These are phyloP conservation scores for Phyllosticta paracitricarpa DNA, from an alignment of 2,329 filamentous ascomycete species.

Conservation along the genomic window DNA sequence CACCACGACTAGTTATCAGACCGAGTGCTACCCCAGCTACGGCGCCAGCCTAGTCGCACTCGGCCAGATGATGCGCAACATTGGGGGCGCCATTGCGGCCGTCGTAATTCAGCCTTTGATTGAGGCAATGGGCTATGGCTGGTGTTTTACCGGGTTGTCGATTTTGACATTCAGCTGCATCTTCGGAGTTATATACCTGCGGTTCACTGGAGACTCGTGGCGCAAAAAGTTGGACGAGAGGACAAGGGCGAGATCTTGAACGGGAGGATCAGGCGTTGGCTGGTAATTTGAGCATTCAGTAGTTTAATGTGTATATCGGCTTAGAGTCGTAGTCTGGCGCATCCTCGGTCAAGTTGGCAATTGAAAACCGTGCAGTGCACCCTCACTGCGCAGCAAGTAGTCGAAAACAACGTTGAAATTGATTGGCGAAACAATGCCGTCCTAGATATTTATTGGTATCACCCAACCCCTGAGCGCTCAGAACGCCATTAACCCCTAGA, in stretches of 20 bases:
- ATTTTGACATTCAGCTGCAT: constrained; percentile 20
- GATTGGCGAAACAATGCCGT: neutral
- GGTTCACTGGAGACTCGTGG: neutral
- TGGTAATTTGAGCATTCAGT: neutral
- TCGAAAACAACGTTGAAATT: neutral
- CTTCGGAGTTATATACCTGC: constrained; percentile 5
- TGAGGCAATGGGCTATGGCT: constrained; percentile 28
- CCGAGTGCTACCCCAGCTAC: constrained; percentile 30
- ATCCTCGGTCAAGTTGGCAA: no score
- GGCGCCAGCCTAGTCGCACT: constrained; percentile 34
- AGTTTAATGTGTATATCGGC: neutral
- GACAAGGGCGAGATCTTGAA: neutral
- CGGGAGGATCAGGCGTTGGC: neutral
- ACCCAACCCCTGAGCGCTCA: neutral
- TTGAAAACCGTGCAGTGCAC: no score
- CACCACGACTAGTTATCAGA: constrained; percentile 33
- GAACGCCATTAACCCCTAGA: neutral
- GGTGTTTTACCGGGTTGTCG: constrained; percentile 32
- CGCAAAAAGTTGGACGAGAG: neutral
- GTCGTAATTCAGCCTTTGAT: constrained; percentile 27
- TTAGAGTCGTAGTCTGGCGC: no score
- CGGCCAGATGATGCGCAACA: constrained; percentile 31
- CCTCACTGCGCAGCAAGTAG: no score
- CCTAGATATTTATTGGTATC: neutral
- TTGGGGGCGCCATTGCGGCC: constrained; percentile 30